Percentiles rank a stretch among this genome's conserved stretches.
These are phyloP conservation scores for Quercus robur DNA, from an alignment of 306 rosid genomes.

Conservation along the genomic window DNA sequence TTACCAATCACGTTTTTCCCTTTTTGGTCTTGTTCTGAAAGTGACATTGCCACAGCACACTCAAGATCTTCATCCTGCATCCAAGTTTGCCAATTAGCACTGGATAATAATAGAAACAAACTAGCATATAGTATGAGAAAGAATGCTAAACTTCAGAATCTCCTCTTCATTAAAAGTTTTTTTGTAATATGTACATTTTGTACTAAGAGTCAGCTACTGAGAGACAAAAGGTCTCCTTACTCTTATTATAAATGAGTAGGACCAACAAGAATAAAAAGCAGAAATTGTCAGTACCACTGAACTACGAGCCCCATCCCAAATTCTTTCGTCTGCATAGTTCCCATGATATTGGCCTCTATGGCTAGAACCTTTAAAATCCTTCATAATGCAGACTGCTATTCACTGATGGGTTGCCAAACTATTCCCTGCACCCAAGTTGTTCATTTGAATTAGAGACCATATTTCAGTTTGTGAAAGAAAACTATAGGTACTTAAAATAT, in stretches of 20 bases:
- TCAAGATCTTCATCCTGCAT: constrained; percentile 75
- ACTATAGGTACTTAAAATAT: neutral
- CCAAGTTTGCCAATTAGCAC: constrained; percentile 22
- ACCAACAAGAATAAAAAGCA: constrained; percentile 6
- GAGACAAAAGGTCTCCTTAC: constrained; percentile 11
- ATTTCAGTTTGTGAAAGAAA: constrained; percentile 2
- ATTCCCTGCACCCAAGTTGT: constrained; percentile 33
- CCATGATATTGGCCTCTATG: constrained; percentile 48
- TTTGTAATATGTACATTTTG: constrained; percentile 10
- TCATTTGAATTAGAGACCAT: constrained; percentile 6
- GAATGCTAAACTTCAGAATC: constrained; percentile 28
- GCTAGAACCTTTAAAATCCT: constrained; percentile 63
- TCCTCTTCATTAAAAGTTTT: constrained; percentile 11
- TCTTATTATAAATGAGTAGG: neutral
- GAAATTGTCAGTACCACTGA: constrained; percentile 53
- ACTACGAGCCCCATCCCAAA: constrained; percentile 47
- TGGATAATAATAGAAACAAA: neutral
- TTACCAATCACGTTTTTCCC: constrained; percentile 55
- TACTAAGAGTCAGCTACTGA: neutral
- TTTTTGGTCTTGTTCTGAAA: constrained; percentile 57
- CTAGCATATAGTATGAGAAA: neutral
- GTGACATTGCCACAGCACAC: constrained; percentile 70
- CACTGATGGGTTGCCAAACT: constrained; percentile 23
- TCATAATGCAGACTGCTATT: constrained; percentile 45
- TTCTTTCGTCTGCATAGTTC: constrained; percentile 46